These are phyloP conservation scores for Aspergillus latus DNA, from an alignment of 2,329 filamentous ascomycete genomes.

Conservation along the genomic window DNA sequence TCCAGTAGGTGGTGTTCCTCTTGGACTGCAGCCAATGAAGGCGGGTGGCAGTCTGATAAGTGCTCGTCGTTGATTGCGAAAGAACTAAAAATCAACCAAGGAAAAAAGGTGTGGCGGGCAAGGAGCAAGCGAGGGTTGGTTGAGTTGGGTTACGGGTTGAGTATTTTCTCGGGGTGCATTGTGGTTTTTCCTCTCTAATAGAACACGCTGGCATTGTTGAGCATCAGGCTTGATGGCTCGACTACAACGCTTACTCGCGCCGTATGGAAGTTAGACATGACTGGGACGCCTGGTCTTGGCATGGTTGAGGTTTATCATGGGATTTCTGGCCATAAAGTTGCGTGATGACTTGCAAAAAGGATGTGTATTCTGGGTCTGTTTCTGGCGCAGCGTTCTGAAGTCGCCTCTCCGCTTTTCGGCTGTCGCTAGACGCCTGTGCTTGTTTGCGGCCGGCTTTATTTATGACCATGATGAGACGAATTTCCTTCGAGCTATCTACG, in stretches of 20 bases:
- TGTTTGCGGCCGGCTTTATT: conserved; percentile 26
- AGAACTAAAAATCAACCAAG: conserved; percentile 9
- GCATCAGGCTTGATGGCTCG: not conserved
- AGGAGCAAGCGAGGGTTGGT: conserved; percentile 15
- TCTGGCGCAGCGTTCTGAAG: conserved; percentile 18
- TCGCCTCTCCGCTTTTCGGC: conserved; percentile 15
- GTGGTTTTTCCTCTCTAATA: conserved; percentile 19
- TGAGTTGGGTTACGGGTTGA: conserved; percentile 7
- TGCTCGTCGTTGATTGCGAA: conserved; percentile 36
- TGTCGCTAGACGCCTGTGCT: conserved; percentile 12
- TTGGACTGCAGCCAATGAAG: conserved; percentile 46
- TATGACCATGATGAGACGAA: conserved; percentile 41
- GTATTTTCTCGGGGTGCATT: conserved; percentile 19
- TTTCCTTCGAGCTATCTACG: conserved; percentile 30
- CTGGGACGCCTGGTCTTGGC: conserved; percentile 4
- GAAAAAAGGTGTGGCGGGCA: conserved; percentile 1
- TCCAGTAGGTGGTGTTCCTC: conserved; percentile 41
- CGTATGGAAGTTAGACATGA: conserved; percentile 5
- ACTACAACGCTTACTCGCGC: not conserved
- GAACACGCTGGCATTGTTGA: conserved; percentile 17
- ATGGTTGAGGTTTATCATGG: conserved; percentile 10
- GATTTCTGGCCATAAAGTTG: conserved; percentile 11
- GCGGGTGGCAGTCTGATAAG: conserved; percentile 42
- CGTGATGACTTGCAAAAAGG: conserved; percentile 11
- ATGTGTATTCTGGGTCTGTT: conserved; percentile 19